These are phyloP conservation scores for Sclerotinia glacialis DNA, from an alignment of 2,329 filamentous ascomycete species.

Conservation along the genomic window DNA sequence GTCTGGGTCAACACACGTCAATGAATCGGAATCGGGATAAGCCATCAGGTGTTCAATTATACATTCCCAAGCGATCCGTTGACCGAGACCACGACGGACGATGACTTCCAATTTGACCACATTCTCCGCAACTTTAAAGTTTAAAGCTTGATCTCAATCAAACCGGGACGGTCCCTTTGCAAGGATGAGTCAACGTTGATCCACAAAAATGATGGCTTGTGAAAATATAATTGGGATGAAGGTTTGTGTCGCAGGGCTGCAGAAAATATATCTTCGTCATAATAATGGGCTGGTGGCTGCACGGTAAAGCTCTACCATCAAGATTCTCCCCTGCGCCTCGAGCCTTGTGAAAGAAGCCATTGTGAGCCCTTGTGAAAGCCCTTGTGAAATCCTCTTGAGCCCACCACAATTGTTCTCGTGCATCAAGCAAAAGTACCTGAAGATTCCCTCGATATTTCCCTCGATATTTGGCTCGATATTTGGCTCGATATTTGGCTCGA, in stretches of 20 bases:
- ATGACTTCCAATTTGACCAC: constrained; percentile 4
- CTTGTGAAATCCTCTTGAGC: not conserved
- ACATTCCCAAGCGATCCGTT: not conserved
- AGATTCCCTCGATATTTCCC: not conserved
- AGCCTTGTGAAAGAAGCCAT: no score
- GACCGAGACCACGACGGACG: not conserved
- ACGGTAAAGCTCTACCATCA: constrained; percentile 1
- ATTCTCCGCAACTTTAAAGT: constrained; percentile 16
- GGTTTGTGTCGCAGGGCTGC: constrained; percentile 11
- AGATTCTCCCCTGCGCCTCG: not conserved
- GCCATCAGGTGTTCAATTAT: not conserved
- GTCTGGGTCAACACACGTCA: not conserved
- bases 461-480: no score
- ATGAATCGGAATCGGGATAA: not conserved
- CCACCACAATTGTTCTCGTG: not conserved
- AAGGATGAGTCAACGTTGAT: constrained; percentile 7
- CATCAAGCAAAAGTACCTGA: not conserved
- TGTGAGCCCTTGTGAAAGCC: no score
- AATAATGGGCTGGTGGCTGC: not conserved
- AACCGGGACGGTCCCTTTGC: not conserved
- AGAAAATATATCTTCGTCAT: not conserved
- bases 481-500: no score
- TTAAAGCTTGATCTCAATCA: constrained; percentile 1
- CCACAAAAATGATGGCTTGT: not conserved
- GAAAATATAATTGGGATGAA: not conserved